Base-by-base conservation (phyloP, 345 rosid genomes). In the Moricandia arvensis region DNA sequence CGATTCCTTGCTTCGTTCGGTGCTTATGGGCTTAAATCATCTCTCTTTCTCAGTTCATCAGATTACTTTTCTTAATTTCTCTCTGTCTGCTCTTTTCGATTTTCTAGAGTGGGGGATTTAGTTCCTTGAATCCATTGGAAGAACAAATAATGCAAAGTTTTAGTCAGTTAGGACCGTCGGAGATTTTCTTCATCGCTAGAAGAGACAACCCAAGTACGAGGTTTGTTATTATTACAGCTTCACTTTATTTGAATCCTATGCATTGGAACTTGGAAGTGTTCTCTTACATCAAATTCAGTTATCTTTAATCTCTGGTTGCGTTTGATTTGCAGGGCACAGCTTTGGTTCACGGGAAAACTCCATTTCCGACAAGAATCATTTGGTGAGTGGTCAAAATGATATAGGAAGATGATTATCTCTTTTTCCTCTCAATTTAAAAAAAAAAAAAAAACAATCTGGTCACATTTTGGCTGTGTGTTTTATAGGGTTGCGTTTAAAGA, bases 401-500 rank as follows among this genome's bases (percentile, higher is more conserved):
- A 17, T n/a, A 15, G 24, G 24, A 21, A 21, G 24, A 60, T 47
- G n/a, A 24, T 45, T 1, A 31, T 37, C 27, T 4, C 31, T 43
- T 10, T 26, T 21, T 13, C 10, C 0, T 17, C 0, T 35, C 8
- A 21, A n/a, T n/a, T n/a, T n/a, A n/a, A n/a, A n/a, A n/a, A n/a
- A n/a, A n/a, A n/a, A n/a, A n/a, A n/a, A n/a, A n/a, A n/a, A n/a
- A 17, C 71, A 65, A 17, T 37, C 2, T 59, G 17, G 43, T 51
- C 49, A 47, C 7, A 34, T 38, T 5, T 41, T 11, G 0, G 8
- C 8, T 29, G 26, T 12, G 29, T 10, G 9, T 9, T 27, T 27
- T 3, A n/a, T 64, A 73, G 80, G 83, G 59, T 76, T 80, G 79
- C 90, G 85, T 77, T 84, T 85, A 34, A 86, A 80, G 75, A 57